phyloP scores from a whole-genome alignment of 768 basidiomycete species.

The Tricholoma bakamatsutake region DNA sequence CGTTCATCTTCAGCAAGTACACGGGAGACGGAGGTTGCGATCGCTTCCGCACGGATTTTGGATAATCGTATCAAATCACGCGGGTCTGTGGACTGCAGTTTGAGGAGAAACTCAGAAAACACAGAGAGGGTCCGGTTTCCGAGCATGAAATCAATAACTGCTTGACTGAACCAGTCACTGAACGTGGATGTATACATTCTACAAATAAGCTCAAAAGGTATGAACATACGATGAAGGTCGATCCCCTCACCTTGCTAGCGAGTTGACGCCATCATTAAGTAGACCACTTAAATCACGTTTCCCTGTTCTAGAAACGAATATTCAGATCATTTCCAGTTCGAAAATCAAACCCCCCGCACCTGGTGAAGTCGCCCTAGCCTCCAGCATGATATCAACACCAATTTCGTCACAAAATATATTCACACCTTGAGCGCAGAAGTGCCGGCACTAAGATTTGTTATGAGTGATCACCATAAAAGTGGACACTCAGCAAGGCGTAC shows the following conservation, averaged over 20 bases:
- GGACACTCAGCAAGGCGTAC: conserved; percentile 36
- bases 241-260: conserved; percentile 59
- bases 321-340: conserved; percentile 7
- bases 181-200: conserved; percentile 88
- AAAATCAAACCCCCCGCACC: conserved; percentile 36
- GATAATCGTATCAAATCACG: conserved; percentile 83
- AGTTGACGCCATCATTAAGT: conserved; percentile 95
- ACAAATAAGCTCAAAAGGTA: conserved; percentile 1
- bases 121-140: conserved; percentile 83
- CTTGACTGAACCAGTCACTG: conserved; percentile 96
- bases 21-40: conserved; percentile 79
- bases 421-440: conserved; percentile 92
- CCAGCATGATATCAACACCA: background rate
- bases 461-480: background rate
- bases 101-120: conserved; percentile 90
- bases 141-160: conserved; percentile 89
- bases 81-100: conserved; percentile 88
- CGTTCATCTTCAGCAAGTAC: conserved; percentile 74
- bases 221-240: background rate
- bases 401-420: conserved; percentile 1
- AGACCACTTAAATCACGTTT: conserved; percentile 89
- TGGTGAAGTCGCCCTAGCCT: conserved; percentile 77
- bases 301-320: conserved; percentile 60
- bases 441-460: conserved; percentile 56
- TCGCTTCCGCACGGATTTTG: conserved; percentile 86